Conservation (phyloP, 2,329 filamentous ascomycete species). For the Pseudocercospora musae region DNA sequence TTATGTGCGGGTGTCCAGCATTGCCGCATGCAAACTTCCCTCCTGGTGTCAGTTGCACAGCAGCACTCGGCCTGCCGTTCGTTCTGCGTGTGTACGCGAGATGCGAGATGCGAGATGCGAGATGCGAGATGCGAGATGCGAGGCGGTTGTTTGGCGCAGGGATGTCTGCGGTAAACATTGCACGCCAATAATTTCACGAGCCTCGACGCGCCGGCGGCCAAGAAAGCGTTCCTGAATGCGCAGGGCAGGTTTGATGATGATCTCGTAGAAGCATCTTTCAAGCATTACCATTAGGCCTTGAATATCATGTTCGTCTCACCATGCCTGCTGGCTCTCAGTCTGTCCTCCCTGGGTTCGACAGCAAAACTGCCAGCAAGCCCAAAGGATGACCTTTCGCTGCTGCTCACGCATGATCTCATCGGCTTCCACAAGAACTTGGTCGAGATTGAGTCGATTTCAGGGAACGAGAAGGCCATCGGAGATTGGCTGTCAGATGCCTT, state of each 20-base stretch:
- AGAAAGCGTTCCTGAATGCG: neutral
- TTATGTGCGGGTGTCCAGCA: neutral
- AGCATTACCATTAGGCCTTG: neutral
- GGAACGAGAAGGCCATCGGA: slow-evolving; percentile 66
- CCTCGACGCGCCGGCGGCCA: neutral
- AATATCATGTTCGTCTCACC: slow-evolving; percentile 5
- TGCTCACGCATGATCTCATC: slow-evolving; percentile 53
- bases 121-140: neutral
- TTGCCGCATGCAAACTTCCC: neutral
- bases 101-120: no score
- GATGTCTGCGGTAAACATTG: neutral
- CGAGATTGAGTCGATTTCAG: slow-evolving; percentile 67
- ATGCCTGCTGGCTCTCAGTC: slow-evolving; percentile 2
- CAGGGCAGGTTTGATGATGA: neutral
- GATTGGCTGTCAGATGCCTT: slow-evolving; percentile 68
- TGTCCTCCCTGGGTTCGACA: neutral
- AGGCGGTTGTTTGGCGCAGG: neutral
- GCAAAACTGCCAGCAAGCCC: neutral
- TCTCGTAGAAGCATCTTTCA: neutral
- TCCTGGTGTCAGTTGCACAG: neutral
- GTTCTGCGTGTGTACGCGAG: neutral
- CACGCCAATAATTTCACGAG: no score
- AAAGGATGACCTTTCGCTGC: slow-evolving; percentile 2
- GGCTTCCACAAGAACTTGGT: slow-evolving; percentile 73
- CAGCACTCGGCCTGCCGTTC: neutral